Base-by-base conservation (phyloP, 768 basidiomycete species). In the Clathrus columnatus region DNA sequence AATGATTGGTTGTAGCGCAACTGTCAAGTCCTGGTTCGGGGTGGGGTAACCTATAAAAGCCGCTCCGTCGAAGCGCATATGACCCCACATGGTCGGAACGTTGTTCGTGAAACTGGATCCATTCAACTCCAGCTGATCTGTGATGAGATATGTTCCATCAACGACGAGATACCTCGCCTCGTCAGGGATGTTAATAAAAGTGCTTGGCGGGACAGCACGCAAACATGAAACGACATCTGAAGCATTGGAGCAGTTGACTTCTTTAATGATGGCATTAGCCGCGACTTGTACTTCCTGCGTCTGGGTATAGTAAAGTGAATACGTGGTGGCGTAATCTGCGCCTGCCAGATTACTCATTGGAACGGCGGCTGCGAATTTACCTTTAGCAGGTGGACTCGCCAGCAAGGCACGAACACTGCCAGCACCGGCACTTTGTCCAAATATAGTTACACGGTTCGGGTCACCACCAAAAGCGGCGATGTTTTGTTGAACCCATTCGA, bases 381-480 rank as follows among this genome's bases (percentile, higher is more conserved):
- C 72, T 47, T 69, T 69, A 0, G 72, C 70, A 5, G 65, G 65
- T 7, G 67, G 61, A 1, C 70, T 67, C 6, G 65, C 69, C 28
- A 75, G 67, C 0, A 73, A 61, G 1, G 70, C 68, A 18, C 72
- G 68, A 0, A 77, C 74, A 5, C 74, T 70, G 32, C 69, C 72
- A 8, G 73, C 78, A 26, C 79, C 80, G 11, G 79, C 79, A 5
- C 75, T 78, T 62, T 83, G 73, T 1, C 81, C 81, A 57, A 73
- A 73, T 21, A 82, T 75, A 2, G 77, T 79, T 47, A 84, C 73
- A 1, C 70, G 70, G 7, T 64, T 63, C 1, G 76, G 75, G 65
- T 82, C 81, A 0, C 82, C 81, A 32, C 80, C 80, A 58, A 83
- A 83, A n/a, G 73, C 69, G 0, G 67, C 63, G 57, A 83, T 81